Evolutionary conservation across 441 rosid genomes (phyloP), one percentile per base, ranked within the genome.

Genomic region (Gossypium lobatum): DNA sequence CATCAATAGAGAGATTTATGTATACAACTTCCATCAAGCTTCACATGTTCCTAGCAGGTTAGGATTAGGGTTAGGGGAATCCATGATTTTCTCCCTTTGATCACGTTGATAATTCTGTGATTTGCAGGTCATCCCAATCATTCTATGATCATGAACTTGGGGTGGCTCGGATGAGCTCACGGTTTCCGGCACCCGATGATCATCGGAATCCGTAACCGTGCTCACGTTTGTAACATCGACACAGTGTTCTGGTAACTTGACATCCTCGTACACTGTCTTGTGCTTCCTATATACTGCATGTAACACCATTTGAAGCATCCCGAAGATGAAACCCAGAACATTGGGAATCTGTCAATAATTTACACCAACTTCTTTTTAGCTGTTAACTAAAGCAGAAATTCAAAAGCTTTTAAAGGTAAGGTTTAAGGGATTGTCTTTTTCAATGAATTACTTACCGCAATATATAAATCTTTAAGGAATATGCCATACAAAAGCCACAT

Each of bases 401-500:
- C 39, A 34, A 34, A 34, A 34, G 39, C 39, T 6, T 5, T 34
- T 34, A 34, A 34, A 34, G 39, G 39, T 4, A 34, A 6, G 39
- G 8, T 34, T 31, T 11, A 46, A 14, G 16, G 52, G 52, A 46
- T 46, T 46, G 52, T 46, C 59, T 17, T 54, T 54, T 54, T 18
- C n/a, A 25, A 31, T 57, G 79, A 42, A 46, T 20, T 28, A 80
- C 87, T 80, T 73, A 87, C 93, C 31, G 87, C 84, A 78, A 87
- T 75, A 58, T 81, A 84, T 58, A 83, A 64, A 76, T 88, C 93
- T 73, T 84, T 89, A 9, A 85, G 77, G 46, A 82, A 77, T 16
- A 87, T 70, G 77, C 93, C 93, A 72, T 87, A 89, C 52, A 86
- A 71, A 72, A 87, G 83, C 93, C 93, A 87, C 63, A 71, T 76